Conservation (phyloP, 2,329 filamentous ascomycete species). For the Aspergillus novofumigatus region DNA sequence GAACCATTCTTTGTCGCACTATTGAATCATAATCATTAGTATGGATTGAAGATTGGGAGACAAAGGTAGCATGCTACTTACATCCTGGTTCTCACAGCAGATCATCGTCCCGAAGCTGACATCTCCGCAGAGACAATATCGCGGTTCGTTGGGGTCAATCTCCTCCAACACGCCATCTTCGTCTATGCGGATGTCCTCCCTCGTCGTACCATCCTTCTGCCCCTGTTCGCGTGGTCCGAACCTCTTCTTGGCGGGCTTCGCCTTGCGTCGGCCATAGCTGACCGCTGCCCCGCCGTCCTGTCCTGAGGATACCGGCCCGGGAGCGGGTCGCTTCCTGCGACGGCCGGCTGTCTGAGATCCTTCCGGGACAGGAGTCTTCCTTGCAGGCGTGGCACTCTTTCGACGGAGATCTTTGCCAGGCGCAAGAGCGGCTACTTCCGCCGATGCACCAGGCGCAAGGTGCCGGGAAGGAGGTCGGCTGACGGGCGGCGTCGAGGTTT, state of each 20-base stretch:
- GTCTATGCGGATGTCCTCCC: slow-evolving; percentile 41
- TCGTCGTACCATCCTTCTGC: slow-evolving; percentile 20
- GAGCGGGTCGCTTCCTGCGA: slow-evolving; percentile 56
- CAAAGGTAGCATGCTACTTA: slow-evolving; percentile 28
- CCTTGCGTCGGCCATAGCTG: slow-evolving; percentile 57
- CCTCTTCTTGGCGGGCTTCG: slow-evolving; percentile 46
- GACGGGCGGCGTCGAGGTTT: slow-evolving; percentile 30
- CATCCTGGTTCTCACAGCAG: slow-evolving; percentile 59
- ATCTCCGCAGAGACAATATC: slow-evolving; percentile 62
- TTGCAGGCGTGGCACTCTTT: slow-evolving; percentile 40
- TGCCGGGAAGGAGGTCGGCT: slow-evolving; percentile 33
- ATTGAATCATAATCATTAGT: slow-evolving; percentile 13
- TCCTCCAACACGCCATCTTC: slow-evolving; percentile 47
- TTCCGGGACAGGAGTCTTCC: slow-evolving; percentile 40
- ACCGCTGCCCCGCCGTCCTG: slow-evolving; percentile 59
- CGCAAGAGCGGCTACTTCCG: slow-evolving; percentile 21
- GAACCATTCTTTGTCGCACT: slow-evolving; percentile 66
- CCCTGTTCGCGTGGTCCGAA: slow-evolving; percentile 38
- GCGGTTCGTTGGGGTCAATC: slow-evolving; percentile 58
- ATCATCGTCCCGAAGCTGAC: slow-evolving; percentile 65
- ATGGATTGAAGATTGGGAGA: background rate
- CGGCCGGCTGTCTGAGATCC: slow-evolving; percentile 39
- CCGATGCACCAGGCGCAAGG: slow-evolving; percentile 24
- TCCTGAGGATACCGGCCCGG: slow-evolving; percentile 54
- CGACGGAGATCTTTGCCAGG: slow-evolving; percentile 33